Base-by-base conservation (phyloP, 352 stramenopile species). In the Thalassiosira hispida region DNA sequence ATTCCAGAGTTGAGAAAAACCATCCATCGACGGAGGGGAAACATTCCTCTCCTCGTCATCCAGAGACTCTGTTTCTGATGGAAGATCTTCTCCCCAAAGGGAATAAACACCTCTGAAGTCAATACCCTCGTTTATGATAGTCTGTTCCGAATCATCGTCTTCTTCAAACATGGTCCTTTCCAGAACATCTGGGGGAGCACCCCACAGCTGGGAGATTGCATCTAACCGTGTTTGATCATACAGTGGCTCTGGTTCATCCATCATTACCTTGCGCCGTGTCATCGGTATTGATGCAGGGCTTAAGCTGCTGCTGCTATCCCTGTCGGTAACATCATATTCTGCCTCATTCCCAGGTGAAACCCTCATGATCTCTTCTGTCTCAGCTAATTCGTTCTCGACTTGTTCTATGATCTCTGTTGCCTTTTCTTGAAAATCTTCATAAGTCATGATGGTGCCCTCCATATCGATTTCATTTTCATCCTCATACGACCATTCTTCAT, bases 151-250 rank as follows among this genome's bases (percentile, higher is more conserved):
- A 1, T 70, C n/a, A 22, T 81, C 73, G 59, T 81, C 61, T 8
- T 81, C 75, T 40, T 73, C 60, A 7, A 46, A 16, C 18, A 63
- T 60, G 1, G 29, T 60, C 44, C 31, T 68, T 38, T 71, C 60
- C n/a, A 81, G 65, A 46, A 85, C 75, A 42, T 76, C 77, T 40
- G 79, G 74, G 55, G 77, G 77, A 38, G 73, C 62, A 44, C 84
- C 84, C 81, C 81, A 88, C 1, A 90, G 60, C 44, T 90, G 84
- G 38, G 81, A 89, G 46, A 90, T 90, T 9, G 49, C 42, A 59
- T 90, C 84, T 6, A 88, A 72, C 53, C 35, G 62, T 29, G 84
- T 90, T 72, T 89, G 84, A 73, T 90, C 84, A 65, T 90, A 90
- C 27, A 70, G 20, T 3, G 77, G 67, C 27, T 69, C 40, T 61